Conservation (phyloP, 1,139 yeast genomes). For the Debaryomycetaceae sp. region DNA sequence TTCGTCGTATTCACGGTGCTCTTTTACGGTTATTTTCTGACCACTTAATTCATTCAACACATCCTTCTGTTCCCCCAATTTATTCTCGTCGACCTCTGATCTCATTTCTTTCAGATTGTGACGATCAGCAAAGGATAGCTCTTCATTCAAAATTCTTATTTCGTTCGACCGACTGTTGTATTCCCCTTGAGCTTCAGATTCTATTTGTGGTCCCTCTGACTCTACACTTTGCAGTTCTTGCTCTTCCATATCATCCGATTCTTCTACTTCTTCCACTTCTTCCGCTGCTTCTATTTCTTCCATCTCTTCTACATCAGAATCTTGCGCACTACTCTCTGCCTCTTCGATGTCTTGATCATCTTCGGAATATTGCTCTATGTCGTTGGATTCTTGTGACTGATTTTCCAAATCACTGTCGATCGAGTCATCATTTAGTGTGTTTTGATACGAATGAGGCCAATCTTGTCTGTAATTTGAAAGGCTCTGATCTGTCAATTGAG, state of each 20-base stretch:
- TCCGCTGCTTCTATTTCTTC: conserved; percentile 4
- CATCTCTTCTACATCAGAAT: not conserved
- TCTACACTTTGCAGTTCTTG: not conserved
- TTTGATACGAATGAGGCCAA: too few species aligned
- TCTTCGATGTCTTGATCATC: conserved; percentile 5
- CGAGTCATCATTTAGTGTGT: too few species aligned
- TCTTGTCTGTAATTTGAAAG: too few species aligned
- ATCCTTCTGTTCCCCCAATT: not conserved
- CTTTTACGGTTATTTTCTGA: not conserved
- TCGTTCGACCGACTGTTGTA: conserved; percentile 18
- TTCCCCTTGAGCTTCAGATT: conserved; percentile 18
- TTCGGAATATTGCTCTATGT: conserved; percentile 3
- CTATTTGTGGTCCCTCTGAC: conserved; percentile 3
- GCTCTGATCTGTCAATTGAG: too few species aligned
- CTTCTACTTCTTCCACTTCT: conserved; percentile 3
- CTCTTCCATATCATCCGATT: conserved; percentile 3
- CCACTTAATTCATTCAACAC: not conserved
- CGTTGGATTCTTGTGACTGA: conserved; percentile 2
- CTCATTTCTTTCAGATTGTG: not conserved
- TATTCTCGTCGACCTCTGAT: not conserved
- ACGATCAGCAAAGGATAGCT: too few species aligned
- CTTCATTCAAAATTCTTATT: too few species aligned
- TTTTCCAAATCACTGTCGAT: not conserved
- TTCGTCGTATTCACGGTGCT: not conserved
- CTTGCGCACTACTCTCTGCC: conserved; percentile 4